Conservation (phyloP, 2,329 filamentous ascomycete genomes). For the Alternaria conjuncta region DNA sequence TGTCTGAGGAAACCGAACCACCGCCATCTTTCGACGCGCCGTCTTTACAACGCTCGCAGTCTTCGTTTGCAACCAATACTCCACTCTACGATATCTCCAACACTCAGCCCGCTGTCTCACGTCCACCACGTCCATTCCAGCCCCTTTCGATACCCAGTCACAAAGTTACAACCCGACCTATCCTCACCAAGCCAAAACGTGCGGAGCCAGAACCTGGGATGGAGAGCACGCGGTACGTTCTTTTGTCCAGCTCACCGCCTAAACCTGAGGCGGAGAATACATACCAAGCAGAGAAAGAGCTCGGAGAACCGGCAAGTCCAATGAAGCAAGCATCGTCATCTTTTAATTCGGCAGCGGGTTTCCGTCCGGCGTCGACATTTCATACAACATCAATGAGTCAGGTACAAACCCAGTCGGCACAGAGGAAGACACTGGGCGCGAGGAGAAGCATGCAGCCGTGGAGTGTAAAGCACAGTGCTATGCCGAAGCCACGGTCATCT, state of each 20-base stretch:
- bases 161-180: conserved; percentile 44
- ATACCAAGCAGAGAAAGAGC: conserved; percentile 8
- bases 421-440: conserved; percentile 58
- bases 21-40: conserved; percentile 4
- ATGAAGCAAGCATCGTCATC: conserved; percentile 8
- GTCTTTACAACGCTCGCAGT: conserved; percentile 29
- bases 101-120: conserved; percentile 15
- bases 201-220: conserved; percentile 26
- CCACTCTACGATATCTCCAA: conserved; percentile 46
- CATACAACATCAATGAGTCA: conserved; percentile 53
- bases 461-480: conserved; percentile 48
- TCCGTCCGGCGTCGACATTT: conserved; percentile 50
- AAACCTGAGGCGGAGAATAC: conserved; percentile 33
- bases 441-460: conserved; percentile 59
- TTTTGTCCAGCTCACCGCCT: conserved; percentile 53
- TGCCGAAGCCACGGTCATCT: conserved; percentile 36
- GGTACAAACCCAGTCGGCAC: conserved; percentile 34
- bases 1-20: conserved; percentile 19
- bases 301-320: conserved; percentile 12
- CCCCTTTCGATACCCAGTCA: conserved; percentile 34
- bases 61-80: conserved; percentile 17
- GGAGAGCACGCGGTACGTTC: conserved; percentile 54
- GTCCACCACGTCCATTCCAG: conserved; percentile 25
- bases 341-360: conserved; percentile 15
- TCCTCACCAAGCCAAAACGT: conserved; percentile 39